Evolutionary conservation across 495 filamentous ascomycete genomes (phyloP).

Genomic region (Aspergillus ellipticus): DNA sequence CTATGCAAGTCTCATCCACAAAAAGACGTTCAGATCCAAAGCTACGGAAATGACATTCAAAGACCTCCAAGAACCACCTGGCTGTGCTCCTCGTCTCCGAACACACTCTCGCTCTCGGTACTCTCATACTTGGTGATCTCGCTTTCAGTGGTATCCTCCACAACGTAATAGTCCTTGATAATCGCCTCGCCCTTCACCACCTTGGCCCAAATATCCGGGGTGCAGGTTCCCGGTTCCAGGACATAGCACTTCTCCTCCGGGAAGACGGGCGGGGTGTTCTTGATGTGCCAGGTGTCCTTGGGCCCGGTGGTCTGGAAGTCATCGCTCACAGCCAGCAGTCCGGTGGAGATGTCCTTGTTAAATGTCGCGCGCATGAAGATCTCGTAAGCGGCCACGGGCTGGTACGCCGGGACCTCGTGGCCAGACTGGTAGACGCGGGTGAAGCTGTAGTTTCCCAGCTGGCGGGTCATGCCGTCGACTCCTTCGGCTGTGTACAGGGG

Average conservation of each 20-base stretch:
- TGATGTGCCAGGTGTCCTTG: conserved; percentile 4
- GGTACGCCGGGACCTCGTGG: conserved; percentile 46
- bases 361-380: conserved; percentile 9
- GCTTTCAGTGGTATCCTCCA: not conserved
- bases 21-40: too few species aligned
- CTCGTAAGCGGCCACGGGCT: conserved; percentile 23
- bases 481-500: conserved; percentile 16
- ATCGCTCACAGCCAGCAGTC: not conserved
- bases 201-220: not conserved
- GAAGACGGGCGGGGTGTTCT: not conserved
- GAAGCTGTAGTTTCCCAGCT: conserved; percentile 49
- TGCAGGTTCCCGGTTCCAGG: not conserved
- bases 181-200: conserved; percentile 1
- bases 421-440: conserved; percentile 49
- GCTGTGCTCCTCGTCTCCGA: too few species aligned
- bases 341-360: conserved; percentile 6
- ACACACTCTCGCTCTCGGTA: too few species aligned
- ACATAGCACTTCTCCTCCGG: conserved; percentile 3
- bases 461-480: conserved; percentile 46
- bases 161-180: conserved; percentile 1
- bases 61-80: too few species aligned
- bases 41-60: too few species aligned
- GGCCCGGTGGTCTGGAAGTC: conserved; percentile 5
- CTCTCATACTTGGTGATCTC: too few species aligned
- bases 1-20: too few species aligned